Evolutionary conservation across 2,329 filamentous ascomycete genomes (phyloP), one percentile per base, ranked within the genome.

Genomic region (Xylariaceae sp.): DNA sequence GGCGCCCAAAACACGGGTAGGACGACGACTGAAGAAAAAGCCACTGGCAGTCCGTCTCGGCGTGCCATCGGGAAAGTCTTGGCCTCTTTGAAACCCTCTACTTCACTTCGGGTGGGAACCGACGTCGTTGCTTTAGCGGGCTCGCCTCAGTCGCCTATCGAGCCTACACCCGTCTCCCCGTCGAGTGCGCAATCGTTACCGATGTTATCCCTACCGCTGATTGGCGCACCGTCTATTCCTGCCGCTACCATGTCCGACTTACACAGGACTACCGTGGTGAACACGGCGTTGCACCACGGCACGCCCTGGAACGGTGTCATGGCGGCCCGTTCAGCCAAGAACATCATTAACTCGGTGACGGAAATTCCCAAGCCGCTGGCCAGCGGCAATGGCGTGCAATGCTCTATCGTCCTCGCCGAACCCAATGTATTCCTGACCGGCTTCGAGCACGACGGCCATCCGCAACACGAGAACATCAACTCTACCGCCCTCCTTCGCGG

Each of bases 401-500:
- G 89, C 64, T 86, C 84, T 29, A 88, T 94, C 43, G 74, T 86
- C 26, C 74, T 94, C 39, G 87, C 87, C 26, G 89, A 94, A 68
- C 88, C 88, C n/a, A 86, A 87, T 54, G 75, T 94, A 21, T 94
- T 89, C 65, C 74, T 94, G 32, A 84, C 86, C 26, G 89, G 89
- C 0, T 91, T 92, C 64, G 87, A 91, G 54, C 86, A 89, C 61
- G 80, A 85, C 53, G 82, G 86, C 45, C 78, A 80, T 62, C 68
- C 71, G 7, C 70, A 72, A 6, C 72, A 74, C 43, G 80, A 83
- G 10, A 78, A 80, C 2, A 79, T 83, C 47, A 87, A 80, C 62
- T 74, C 68, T 51, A 92, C 90, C 6, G 88, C 92, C 1, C 86
- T 99, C 67, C 77, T 99, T 13, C 82, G 94, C 52, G 94, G 94